phyloP scores from a whole-genome alignment of 2,329 filamentous ascomycete species.

The Verticillium nubilum region DNA sequence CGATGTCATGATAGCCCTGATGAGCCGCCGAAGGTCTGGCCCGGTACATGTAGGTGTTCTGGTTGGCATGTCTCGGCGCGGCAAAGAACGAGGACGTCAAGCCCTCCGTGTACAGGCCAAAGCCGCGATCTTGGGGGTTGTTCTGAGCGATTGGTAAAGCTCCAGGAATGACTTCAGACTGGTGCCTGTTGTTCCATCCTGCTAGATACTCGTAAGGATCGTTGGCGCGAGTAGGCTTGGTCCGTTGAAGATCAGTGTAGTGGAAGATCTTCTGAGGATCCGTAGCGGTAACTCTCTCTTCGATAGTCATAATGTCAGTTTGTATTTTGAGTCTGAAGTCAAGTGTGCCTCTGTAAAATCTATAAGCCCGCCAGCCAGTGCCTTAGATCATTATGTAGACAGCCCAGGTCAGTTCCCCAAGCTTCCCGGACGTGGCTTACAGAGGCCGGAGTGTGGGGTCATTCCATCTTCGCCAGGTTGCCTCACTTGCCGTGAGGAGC shows the following conservation, averaged over 20 bases:
- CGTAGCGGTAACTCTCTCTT: conserved; percentile 20
- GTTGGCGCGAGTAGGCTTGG: conserved; percentile 34
- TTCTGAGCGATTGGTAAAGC: conserved; percentile 41
- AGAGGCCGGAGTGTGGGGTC: too few species aligned
- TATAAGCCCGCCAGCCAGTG: too few species aligned
- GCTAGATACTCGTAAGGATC: conserved; percentile 47
- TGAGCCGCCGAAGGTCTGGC: conserved; percentile 23
- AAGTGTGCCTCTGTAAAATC: too few species aligned
- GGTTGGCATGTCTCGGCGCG: conserved; percentile 21
- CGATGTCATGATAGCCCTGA: conserved; percentile 12
- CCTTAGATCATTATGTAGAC: too few species aligned
- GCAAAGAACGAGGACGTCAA: conserved; percentile 31
- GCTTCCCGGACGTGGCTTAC: too few species aligned
- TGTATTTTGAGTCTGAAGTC: neutral
- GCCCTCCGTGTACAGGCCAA: conserved; percentile 35
- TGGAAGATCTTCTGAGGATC: conserved; percentile 48
- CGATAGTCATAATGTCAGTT: neutral
- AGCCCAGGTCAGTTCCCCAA: too few species aligned
- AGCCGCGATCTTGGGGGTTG: conserved; percentile 31
- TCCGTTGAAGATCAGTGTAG: conserved; percentile 56
- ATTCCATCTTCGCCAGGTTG: too few species aligned
- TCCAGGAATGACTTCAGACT: conserved; percentile 39
- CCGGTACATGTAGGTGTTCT: conserved; percentile 24
- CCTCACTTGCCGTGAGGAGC: too few species aligned
- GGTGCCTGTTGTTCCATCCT: conserved; percentile 46